Evolutionary conservation across 176 grass and related monocot species (phyloP), one percentile per base, ranked within the genome.

Genomic region (Poa annua): DNA sequence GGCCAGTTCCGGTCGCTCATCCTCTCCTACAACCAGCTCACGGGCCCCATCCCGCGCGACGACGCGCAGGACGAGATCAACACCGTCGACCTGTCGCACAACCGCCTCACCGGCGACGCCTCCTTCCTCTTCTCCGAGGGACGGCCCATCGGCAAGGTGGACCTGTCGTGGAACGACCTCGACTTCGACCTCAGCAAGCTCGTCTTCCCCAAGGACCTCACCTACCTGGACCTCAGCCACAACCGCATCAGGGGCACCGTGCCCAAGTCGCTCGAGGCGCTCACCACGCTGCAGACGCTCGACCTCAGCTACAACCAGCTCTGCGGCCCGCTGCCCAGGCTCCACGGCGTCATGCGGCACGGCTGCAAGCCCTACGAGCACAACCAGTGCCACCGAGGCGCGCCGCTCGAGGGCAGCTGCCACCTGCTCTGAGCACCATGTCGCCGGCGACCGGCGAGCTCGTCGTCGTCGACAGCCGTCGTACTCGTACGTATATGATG

Each of bases 151-250:
- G 77, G 79, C 52, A 86, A 84, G 89, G 86, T 94, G 42, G 89
- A 94, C 86, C 90, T 97, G 13, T 94, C 91, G 6, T 90, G 89
- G 87, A 94, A 97, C 87, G 2, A 85, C 89, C 89, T 97, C 16
- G 83, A 88, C 11, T 97, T 97, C 74, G 91, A 97, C 71, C 65
- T 97, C 50, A 92, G 79, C 39, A 71, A 26, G 80, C 62, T 83
- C 1, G 42, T 34, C 16, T 91, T 97, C 86, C 89, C 94, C n/a
- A 64, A 71, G 74, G 80, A 90, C 74, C 81, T 97, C 14, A 71
- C 76, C 4, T 92, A 88, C 86, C 78, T 97, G 60, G 92, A 97
- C 79, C 87, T 97, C 7, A 92, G 87, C 71, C 91, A 97, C 83
- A 97, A 97, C 83, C 75, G 29, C 66, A 94, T 97, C 73, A 49